Evolutionary conservation across 768 basidiomycete species (phyloP), one percentile per base, ranked within the genome.

Genomic region (Amanita polypyramis): DNA sequence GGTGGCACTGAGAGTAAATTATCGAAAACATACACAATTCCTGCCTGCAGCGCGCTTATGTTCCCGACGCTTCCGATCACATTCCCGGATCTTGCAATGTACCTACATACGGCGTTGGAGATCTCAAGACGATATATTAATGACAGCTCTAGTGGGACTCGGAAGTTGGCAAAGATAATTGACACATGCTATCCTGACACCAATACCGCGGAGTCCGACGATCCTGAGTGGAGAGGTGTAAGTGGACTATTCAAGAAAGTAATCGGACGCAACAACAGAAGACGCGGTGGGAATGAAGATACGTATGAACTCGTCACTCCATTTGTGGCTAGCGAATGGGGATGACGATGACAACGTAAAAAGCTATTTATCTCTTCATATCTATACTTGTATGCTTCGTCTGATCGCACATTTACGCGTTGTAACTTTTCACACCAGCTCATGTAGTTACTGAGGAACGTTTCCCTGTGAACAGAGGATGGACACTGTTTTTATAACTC

Each of bases 291-390:
- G 41, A 90, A 90, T 57, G 84, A 85, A 54, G 85, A 89, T 50
- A 83, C 80, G 7, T 90, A 82, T 52, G 83, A 87, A 35, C 72
- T 88, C 9, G 85, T 90, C 47, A 90, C 87, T 12, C 87, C 87
- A 1, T 90, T 90, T 62, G 76, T 86, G 14, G 65, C 82, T 14
- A 82, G 86, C 49, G 83, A 86, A 54, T 85, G 76, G 77, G 81
- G 82, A 48, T 81, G 49, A 50, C 11, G 58, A 63, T 11, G 1
- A 20, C 14, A 2, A 25, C 19, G 8, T 45, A 25, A 25, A 9
- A 7, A 19, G 5, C 15, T 15, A 8, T 23, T 6, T 41, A 29
- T 41, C 14, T 6, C 5, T 38, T 19, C 14, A 21, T 20, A 19
- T n/a, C 32, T 35, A 30, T 25, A 10, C 25, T 12, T 25, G 9